Conservation (phyloP, 495 filamentous ascomycete genomes). For the Tricharina praecox region DNA sequence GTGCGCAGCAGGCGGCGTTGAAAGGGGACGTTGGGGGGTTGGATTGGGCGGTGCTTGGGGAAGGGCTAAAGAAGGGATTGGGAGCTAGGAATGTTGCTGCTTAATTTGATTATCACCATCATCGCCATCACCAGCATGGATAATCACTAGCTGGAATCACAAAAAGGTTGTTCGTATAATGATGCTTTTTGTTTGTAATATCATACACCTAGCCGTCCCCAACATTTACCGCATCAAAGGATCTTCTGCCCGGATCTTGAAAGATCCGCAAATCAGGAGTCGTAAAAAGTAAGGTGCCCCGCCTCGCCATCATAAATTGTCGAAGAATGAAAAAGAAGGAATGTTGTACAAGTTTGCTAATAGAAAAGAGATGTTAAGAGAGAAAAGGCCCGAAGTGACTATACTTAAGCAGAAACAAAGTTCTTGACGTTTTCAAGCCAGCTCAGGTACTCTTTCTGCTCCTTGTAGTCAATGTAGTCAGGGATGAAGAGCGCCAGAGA, state of each 20-base stretch:
- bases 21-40: slow-evolving; percentile 18
- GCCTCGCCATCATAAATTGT: neutral
- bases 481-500: slow-evolving; percentile 77
- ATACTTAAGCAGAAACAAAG: slow-evolving; percentile 49
- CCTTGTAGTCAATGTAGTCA: slow-evolving; percentile 96
- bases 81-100: slow-evolving; percentile 8
- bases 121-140: too few relatives aligned
- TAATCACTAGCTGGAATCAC: too few relatives aligned
- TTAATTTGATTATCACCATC: too few relatives aligned
- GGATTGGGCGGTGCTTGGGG: slow-evolving; percentile 20
- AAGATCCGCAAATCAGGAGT: neutral
- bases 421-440: slow-evolving; percentile 78
- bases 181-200: neutral
- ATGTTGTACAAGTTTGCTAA: slow-evolving; percentile 11
- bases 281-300: neutral
- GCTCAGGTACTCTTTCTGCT: slow-evolving; percentile 89
- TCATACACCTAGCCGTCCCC: neutral
- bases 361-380: neutral
- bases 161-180: too few relatives aligned
- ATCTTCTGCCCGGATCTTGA: too few relatives aligned
- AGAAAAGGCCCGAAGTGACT: neutral
- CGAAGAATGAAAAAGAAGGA: neutral
- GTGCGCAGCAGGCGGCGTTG: slow-evolving; percentile 11
- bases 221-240: neutral
- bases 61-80: slow-evolving; percentile 19